Percentiles rank a stretch among this genome's conserved stretches.
Evolutionary conservation across 805 yeast genomes (phyloP).

Genomic region (Pichia phayaonensis): DNA sequence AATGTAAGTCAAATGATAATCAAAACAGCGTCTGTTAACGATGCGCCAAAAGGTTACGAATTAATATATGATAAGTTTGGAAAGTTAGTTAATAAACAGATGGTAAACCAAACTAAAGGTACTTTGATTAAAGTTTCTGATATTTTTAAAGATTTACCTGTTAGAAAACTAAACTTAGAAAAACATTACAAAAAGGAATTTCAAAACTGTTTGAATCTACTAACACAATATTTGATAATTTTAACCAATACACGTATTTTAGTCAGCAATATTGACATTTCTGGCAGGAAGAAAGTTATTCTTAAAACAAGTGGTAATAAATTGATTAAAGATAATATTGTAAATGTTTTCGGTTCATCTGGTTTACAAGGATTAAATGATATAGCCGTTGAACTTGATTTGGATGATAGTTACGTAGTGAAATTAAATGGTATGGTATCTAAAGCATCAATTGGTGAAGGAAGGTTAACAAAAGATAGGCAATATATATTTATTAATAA

Average conservation of each 20-base stretch:
- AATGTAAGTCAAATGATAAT: slow-evolving; percentile 43
- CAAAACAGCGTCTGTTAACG: slow-evolving; percentile 39
- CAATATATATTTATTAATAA: slow-evolving; percentile 69
- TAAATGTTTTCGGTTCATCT: slow-evolving; percentile 63
- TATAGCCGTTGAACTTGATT: slow-evolving; percentile 35
- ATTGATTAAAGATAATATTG: slow-evolving; percentile 47
- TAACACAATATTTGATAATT: slow-evolving; percentile 66
- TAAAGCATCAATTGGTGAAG: slow-evolving; percentile 70
- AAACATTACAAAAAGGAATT: slow-evolving; percentile 67
- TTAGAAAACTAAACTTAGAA: slow-evolving; percentile 64
- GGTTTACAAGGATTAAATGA: slow-evolving; percentile 52
- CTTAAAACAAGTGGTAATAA: slow-evolving; percentile 50
- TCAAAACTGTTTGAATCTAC: slow-evolving; percentile 50
- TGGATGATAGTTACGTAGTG: slow-evolving; percentile 30
- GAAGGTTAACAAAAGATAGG: slow-evolving; percentile 63
- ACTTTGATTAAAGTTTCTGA: slow-evolving; percentile 53
- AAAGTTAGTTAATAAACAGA: slow-evolving; percentile 28
- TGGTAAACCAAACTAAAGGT: slow-evolving; percentile 54
- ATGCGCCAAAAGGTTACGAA: slow-evolving; percentile 49
- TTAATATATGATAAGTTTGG: slow-evolving; percentile 56
- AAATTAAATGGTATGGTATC: slow-evolving; percentile 59
- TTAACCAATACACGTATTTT: slow-evolving; percentile 50
- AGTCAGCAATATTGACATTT: slow-evolving; percentile 43
- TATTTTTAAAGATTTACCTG: slow-evolving; percentile 69
- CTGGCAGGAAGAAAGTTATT: slow-evolving; percentile 44